These are phyloP conservation scores for Ophiognomonia clavigignenti-juglandacearum DNA, from an alignment of 2,329 filamentous ascomycete species.

Conservation along the genomic window DNA sequence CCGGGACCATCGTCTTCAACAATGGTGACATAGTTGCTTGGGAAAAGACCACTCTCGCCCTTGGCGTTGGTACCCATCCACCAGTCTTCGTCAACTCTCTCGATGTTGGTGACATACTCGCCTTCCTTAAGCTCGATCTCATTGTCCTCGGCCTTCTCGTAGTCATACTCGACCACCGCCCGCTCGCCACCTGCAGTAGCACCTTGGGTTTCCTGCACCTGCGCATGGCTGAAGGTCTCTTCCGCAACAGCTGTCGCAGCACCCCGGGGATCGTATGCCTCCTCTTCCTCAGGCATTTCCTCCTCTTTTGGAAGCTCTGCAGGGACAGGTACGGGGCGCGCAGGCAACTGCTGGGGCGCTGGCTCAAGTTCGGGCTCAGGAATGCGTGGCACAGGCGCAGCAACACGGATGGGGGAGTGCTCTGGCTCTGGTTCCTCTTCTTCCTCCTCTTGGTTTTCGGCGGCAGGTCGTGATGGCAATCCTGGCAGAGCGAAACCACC, in stretches of 20 bases:
- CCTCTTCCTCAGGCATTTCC: conserved; percentile 60
- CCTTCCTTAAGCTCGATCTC: conserved; percentile 89
- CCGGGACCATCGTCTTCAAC: conserved; percentile 55
- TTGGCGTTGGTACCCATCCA: conserved; percentile 89
- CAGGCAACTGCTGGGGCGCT: conserved; percentile 41
- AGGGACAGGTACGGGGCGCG: conserved; percentile 57
- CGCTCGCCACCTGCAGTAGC: conserved; percentile 54
- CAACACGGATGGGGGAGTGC: conserved; percentile 76
- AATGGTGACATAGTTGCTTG: conserved; percentile 89
- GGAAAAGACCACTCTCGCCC: conserved; percentile 88
- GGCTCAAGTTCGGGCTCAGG: conserved; percentile 50
- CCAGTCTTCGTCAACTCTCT: conserved; percentile 98
- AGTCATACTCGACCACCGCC: conserved; percentile 86
- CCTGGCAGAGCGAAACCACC: conserved; percentile 76
- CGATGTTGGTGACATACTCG: conserved; percentile 83
- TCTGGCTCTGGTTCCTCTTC: conserved; percentile 47
- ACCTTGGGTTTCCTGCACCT: conserved; percentile 29
- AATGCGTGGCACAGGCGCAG: conserved; percentile 73
- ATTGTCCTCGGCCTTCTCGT: conserved; percentile 96
- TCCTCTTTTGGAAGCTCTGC: conserved; percentile 60
- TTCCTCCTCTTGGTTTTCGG: conserved; percentile 53
- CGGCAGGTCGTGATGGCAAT: conserved; percentile 56
- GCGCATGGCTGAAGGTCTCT: conserved; percentile 36
- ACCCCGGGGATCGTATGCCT: conserved; percentile 54
- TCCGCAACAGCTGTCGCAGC: conserved; percentile 51